A percentile compares a stretch with the other conserved stretches of the same genome.
Conservation (phyloP, 1,284 basidiomycete genomes). For the Sanghuangporus baumii region DNA sequence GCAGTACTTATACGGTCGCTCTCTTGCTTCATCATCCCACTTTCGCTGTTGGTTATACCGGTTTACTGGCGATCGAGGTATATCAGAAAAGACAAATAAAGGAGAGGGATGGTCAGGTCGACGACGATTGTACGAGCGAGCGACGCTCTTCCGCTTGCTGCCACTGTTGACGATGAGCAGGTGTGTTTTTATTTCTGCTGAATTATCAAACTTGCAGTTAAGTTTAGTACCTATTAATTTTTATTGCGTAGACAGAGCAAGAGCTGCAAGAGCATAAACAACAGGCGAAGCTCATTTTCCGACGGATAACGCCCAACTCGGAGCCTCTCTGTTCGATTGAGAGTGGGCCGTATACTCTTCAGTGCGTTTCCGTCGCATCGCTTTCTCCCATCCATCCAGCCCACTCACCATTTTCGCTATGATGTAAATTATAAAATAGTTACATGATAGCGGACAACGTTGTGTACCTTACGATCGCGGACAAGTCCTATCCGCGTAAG, state of each 20-base stretch:
- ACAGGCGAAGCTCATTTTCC: conserved; percentile 94
- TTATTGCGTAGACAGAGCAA: conserved; percentile 78
- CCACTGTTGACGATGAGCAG: conserved; percentile 93
- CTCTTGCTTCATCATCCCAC: no score
- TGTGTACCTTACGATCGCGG: conserved; percentile 92
- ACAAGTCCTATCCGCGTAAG: conserved; percentile 96
- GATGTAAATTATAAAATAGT: conserved; percentile 38
- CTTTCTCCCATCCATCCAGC: neutral
- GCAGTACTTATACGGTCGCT: no score
- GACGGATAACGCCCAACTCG: conserved; percentile 87
- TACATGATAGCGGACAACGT: conserved; percentile 94
- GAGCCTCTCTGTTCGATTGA: conserved; percentile 97
- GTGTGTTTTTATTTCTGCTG: conserved; percentile 36
- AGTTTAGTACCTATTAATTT: neutral
- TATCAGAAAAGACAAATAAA: neutral
- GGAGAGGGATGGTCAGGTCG: conserved; percentile 72
- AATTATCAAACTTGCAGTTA: conserved; percentile 3
- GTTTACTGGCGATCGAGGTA: no score
- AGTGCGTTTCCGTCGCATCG: conserved; percentile 48
- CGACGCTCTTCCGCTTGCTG: conserved; percentile 88
- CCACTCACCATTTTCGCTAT: neutral
- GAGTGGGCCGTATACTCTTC: conserved; percentile 88
- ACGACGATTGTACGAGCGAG: conserved; percentile 89
- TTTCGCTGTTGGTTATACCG: no score
- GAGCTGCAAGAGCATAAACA: conserved; percentile 96